Evolutionary conservation across 2,329 filamentous ascomycete species (phyloP), one percentile per base, ranked within the genome.

Genomic region (Pseudogymnoascus sp.): DNA sequence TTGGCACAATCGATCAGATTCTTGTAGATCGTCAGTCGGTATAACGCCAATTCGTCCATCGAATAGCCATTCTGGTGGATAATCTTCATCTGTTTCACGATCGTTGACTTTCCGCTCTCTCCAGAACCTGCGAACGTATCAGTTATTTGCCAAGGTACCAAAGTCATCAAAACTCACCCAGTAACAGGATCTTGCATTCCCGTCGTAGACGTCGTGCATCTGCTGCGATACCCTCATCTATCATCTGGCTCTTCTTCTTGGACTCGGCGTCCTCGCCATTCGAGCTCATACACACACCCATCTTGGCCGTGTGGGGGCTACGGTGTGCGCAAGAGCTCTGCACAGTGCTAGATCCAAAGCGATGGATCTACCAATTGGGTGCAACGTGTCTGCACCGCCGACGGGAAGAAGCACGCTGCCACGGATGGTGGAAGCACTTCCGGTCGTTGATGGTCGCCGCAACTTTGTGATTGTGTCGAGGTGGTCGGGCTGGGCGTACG

Each of bases 81-180:
- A 71, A 99, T 99, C 79, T 98, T 99, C 95, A 99, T 99, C 82
- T 99, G 95, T 78, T 99, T 99, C 70, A 99, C 95, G 72, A 99
- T 98, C 8, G 95, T 99, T 64, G 95, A 98, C 79, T 99, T 99
- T 70, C 95, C 95, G 77, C 93, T 98, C 80, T 99, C 95, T 68
- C 95, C 95, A 68, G 95, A 98, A 68, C 95, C 95, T 97, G 75
- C 14, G 8, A 31, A 60, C 19, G 16, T 59, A 65, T 60, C 59
- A 66, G 61, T 33, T 14, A 37, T 56, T 53, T 64, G 63, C 26
- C 53, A 41, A 24, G 63, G 72, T 71, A 70, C 68, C 66, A 46
- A 46, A 37, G 56, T 62, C 33, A 35, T 59, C 64, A 60, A 65
- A 63, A 75, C 85, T 68, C 86, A 98, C 95, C 95, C 71, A 99